Evolutionary conservation across 2,329 filamentous ascomycete genomes (phyloP).

Genomic region (Clonostachys solani): DNA sequence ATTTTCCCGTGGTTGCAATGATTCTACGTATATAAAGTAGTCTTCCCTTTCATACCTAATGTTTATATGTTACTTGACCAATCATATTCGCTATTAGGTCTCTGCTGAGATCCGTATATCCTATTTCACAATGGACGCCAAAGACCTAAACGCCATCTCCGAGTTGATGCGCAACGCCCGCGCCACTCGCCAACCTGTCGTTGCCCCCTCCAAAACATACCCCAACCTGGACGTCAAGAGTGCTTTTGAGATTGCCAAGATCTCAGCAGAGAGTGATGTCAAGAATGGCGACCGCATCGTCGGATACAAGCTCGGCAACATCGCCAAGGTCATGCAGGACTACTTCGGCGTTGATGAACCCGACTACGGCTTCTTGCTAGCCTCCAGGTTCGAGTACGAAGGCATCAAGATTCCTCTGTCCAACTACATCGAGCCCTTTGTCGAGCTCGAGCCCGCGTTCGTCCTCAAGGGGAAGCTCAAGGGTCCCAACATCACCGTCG

Average conservation of each 20-base stretch:
- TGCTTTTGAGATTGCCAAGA: constrained; percentile 13
- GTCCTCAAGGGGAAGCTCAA: constrained; percentile 13
- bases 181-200: constrained; percentile 9
- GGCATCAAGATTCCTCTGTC: constrained; percentile 10
- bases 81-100: too few species aligned
- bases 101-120: too few species aligned
- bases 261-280: constrained; percentile 11
- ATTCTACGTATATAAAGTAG: too few species aligned
- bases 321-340: constrained; percentile 20
- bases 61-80: too few species aligned
- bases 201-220: constrained; percentile 11
- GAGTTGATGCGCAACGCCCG: constrained; percentile 9
- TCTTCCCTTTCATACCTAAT: too few species aligned
- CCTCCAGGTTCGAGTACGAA: constrained; percentile 15
- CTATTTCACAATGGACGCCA: too few species aligned
- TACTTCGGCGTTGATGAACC: constrained; percentile 18
- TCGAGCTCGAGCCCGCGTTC: constrained; percentile 19
- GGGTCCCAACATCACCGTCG: constrained; percentile 16
- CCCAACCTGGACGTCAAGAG: constrained; percentile 10
- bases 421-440: constrained; percentile 15
- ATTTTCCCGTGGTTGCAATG: too few species aligned
- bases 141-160: too few species aligned
- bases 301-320: constrained; percentile 20
- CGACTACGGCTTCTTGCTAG: constrained; percentile 17
- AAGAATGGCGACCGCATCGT: constrained; percentile 14